phyloP scores from a whole-genome alignment of 495 filamentous ascomycete species.

The Xylaria palmicola region DNA sequence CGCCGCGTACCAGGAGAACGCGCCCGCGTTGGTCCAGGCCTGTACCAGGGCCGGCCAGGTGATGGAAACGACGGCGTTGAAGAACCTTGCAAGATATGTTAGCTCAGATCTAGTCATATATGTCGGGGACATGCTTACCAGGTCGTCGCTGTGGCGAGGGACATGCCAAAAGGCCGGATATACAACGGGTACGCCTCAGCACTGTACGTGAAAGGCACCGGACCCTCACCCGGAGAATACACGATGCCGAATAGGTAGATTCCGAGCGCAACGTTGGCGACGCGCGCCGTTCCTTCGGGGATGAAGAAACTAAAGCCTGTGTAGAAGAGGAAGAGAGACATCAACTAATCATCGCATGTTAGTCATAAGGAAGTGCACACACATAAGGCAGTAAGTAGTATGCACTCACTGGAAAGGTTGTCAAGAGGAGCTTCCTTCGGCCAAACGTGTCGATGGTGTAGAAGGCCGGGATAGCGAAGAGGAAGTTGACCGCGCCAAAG shows the following conservation, averaged over 20 bases:
- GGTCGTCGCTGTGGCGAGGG: conserved; percentile 63
- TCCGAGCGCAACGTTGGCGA: conserved; percentile 63
- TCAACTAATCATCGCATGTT: conserved; percentile 40
- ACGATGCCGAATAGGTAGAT: conserved; percentile 75
- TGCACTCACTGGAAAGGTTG: conserved; percentile 66
- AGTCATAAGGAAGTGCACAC: too few relatives aligned
- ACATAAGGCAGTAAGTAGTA: not conserved
- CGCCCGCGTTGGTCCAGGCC: conserved; percentile 58
- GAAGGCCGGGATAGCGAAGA: conserved; percentile 75
- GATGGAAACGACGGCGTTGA: conserved; percentile 64
- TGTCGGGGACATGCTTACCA: conserved; percentile 36
- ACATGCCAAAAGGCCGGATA: conserved; percentile 70
- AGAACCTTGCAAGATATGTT: conserved; percentile 37
- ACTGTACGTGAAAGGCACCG: conserved; percentile 81
- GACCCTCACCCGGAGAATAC: conserved; percentile 78
- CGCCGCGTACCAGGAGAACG: conserved; percentile 67
- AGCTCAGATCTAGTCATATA: not conserved
- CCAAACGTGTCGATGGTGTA: conserved; percentile 84
- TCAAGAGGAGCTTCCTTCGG: conserved; percentile 73
- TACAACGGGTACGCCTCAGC: conserved; percentile 79
- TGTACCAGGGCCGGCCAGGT: conserved; percentile 61
- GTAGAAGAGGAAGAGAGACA: conserved; percentile 70
- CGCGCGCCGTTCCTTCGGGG: conserved; percentile 43
- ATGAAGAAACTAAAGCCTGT: conserved; percentile 83
- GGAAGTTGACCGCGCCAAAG: conserved; percentile 75